phyloP scores from a whole-genome alignment of 1,139 yeast genomes.

The Hansenula sp. region DNA sequence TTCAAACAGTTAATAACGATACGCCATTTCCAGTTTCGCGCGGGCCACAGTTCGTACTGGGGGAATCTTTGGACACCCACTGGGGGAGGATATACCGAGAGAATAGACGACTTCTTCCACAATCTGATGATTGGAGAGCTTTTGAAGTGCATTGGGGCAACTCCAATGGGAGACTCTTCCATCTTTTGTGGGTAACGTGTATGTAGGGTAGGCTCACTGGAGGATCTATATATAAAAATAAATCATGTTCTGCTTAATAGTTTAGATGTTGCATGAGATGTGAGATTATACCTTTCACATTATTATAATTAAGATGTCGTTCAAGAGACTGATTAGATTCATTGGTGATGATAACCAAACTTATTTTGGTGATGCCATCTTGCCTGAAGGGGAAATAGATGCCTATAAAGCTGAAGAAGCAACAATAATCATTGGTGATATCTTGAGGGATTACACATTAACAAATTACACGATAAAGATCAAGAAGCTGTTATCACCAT shows the following conservation, averaged over 20 bases:
- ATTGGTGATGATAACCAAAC: constrained; percentile 6
- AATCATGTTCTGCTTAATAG: background rate
- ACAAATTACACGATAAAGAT: constrained; percentile 23
- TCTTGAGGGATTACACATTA: constrained; percentile 32
- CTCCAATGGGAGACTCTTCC: too few species aligned
- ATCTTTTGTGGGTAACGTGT: too few species aligned
- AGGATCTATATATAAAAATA: background rate
- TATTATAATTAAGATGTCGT: background rate
- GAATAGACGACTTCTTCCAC: background rate
- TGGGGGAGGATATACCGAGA: background rate
- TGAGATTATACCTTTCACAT: too few species aligned
- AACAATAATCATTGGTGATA: constrained; percentile 35
- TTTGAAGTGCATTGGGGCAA: too few species aligned
- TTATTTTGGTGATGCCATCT: constrained; percentile 11
- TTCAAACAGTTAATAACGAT: too few species aligned
- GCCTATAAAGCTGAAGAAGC: constrained; percentile 28
- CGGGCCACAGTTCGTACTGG: too few species aligned
- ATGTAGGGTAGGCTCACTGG: too few species aligned
- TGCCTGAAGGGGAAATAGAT: constrained; percentile 17
- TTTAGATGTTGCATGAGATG: too few species aligned
- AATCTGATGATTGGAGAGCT: too few species aligned
- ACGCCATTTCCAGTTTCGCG: too few species aligned
- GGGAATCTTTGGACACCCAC: too few species aligned
- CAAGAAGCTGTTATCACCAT: constrained; percentile 33
- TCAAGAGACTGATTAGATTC: constrained; percentile 10